These are phyloP conservation scores for Trametes meyenii DNA, from an alignment of 768 basidiomycete genomes.

Conservation along the genomic window DNA sequence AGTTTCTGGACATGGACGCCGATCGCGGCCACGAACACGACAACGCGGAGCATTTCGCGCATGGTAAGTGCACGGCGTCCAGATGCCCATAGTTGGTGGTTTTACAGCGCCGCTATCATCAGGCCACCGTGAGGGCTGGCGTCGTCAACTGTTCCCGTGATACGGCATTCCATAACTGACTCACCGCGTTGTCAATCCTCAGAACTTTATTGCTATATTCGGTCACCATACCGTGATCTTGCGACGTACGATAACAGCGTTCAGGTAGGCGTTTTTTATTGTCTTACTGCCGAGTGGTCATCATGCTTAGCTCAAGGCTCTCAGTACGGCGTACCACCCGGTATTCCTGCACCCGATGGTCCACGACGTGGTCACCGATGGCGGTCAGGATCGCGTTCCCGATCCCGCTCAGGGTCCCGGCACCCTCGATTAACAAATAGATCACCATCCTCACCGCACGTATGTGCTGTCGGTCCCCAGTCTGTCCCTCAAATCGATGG, in stretches of 20 bases:
- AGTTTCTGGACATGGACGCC: slow-evolving; percentile 83
- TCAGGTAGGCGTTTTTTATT: slow-evolving; percentile 54
- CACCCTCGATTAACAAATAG: slow-evolving; percentile 29
- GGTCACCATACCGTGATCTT: slow-evolving; percentile 87
- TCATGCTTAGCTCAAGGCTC: not conserved
- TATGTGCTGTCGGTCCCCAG: slow-evolving; percentile 23
- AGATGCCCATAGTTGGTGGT: not conserved
- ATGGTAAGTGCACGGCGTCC: slow-evolving; percentile 59
- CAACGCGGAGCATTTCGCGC: slow-evolving; percentile 93
- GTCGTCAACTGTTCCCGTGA: slow-evolving; percentile 1
- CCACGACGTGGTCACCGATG: slow-evolving; percentile 36
- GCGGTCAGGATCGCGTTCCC: slow-evolving; percentile 26
- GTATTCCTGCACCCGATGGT: slow-evolving; percentile 41
- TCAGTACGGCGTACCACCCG: slow-evolving; percentile 62
- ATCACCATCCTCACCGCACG: slow-evolving; percentile 29
- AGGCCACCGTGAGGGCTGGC: slow-evolving; percentile 1
- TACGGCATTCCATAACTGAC: slow-evolving; percentile 11
- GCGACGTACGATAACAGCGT: slow-evolving; percentile 78
- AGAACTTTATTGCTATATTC: slow-evolving; percentile 90
- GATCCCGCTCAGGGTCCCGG: slow-evolving; percentile 30
- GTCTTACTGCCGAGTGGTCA: not conserved
- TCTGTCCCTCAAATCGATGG: slow-evolving; percentile 19
- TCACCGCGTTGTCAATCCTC: not conserved
- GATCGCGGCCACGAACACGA: slow-evolving; percentile 57
- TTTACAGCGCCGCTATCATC: not conserved